Evolutionary conservation across 441 rosid genomes (phyloP), one percentile per base, ranked within the genome.

Genomic region (Lagerstroemia fauriei): DNA sequence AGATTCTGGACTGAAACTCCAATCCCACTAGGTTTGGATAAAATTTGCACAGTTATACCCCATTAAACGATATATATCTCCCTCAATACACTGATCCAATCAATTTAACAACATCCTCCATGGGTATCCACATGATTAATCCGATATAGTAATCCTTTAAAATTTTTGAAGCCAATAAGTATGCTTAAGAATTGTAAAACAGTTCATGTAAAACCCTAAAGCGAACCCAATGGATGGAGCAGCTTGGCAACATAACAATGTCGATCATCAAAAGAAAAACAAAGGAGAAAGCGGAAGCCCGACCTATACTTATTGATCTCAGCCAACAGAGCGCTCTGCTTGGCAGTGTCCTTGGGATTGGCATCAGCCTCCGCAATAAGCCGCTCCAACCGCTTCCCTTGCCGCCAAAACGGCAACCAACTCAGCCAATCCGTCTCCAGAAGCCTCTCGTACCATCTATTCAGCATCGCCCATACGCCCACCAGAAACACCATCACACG

Each of bases 231-330:
- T n/a, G 17, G 38, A 68, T 68, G 6, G 73, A n/a, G 20, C 73
- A 68, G 31, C 17, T 66, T 11, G 38, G 73, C 38, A 31, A 68
- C 31, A 31, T 11, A 29, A 7, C 11, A n/a, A 38, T 29, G 38
- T 7, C 73, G 38, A 8, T 78, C 50, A 63, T 63, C 80, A n/a
- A 25, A 59, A 14, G 13, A 48, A 20, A 71, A 20, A 24, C 29
- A 53, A 29, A n/a, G 31, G 31, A 68, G 31, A 68, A 9, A 68
- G 18, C 38, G 18, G 76, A 56, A 71, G 51, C 61, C 74, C 32
- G 47, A 94, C 98, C 95, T 94, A 51, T 94, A 97, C 88, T 92
- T 96, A 72, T 94, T 95, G 85, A 95, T 98, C 89, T 96, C 98
- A 79, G 90, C 87, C 78, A 96, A 85, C 41, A 96, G 88, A 81